Base-by-base conservation (phyloP, 345 rosid genomes). In the Crucihimalaya himalaica region DNA sequence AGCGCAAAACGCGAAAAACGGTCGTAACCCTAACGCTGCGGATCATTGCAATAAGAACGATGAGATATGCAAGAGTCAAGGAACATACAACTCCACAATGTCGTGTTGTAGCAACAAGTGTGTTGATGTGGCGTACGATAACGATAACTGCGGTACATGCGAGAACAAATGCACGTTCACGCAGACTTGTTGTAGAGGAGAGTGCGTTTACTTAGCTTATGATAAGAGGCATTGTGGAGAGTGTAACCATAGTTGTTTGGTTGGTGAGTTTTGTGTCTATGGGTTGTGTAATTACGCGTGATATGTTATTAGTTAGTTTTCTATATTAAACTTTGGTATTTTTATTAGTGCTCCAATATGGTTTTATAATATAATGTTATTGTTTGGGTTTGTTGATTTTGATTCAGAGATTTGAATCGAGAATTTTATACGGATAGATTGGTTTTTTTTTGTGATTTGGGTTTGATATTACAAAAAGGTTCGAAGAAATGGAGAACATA, bases 21-120 rank as follows among this genome's bases (percentile, higher is more conserved):
- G 43, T 37, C 42, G 73, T 51, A 86, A 87, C 67, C 82, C 85
- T 19, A 80, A 85, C 47, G 88, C 89, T 0, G 84, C 86, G 0
- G 86, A 86, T 64, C 93, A 86, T 4, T 90, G 93, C 81, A 8
- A 68, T 51, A 86, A 87, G 48, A 82, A 88, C 66, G 48, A 78
- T 11, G 84, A 81, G 40, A 50, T 62, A 14, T 90, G 96, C 80
- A 2, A 70, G 51, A 12, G 54, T 27, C 60, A 47, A 8, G 69
- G 68, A 8, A 45, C 58, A 13, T 29, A 31, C 55, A 75, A 75
- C 68, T 63, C 80, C 27, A 83, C 81, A 2, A 60, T 75, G 79
- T 54, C 55, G 32, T 93, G 98, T 68, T 93, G 98, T 80, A 82
- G 83, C 79, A 88, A 93, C 84, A 90, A 86, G 63, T 93, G 98